A percentile compares a stretch with the other conserved stretches of the same genome.
phyloP scores from a whole-genome alignment of 345 rosid species.

The Eucalyptus victrix region DNA sequence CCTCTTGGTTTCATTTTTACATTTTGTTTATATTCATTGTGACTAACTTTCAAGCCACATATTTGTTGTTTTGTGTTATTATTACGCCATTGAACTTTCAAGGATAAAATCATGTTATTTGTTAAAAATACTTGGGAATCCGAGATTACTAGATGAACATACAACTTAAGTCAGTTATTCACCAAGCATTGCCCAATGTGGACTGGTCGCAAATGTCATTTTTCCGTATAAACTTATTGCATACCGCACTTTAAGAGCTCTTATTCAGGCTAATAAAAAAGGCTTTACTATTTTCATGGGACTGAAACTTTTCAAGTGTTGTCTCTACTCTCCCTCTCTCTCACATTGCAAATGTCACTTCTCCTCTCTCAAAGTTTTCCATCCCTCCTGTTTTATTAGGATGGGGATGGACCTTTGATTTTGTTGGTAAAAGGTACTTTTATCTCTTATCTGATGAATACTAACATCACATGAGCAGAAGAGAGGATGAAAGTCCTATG shows the following conservation, averaged over 20 bases:
- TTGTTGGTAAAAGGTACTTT: neutral
- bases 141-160: neutral
- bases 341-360: neutral
- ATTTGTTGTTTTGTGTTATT: neutral
- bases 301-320: neutral
- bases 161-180: neutral
- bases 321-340: neutral
- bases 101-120: neutral
- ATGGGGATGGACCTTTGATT: neutral
- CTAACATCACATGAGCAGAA: neutral
- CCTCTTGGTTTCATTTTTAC: neutral
- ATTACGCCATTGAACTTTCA: neutral
- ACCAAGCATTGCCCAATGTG: neutral
- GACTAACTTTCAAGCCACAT: neutral
- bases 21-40: neutral
- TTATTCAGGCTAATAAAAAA: neutral
- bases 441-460: neutral
- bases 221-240: neutral
- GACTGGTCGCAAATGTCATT: neutral
- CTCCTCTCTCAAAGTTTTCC: neutral
- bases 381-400: neutral
- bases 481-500: neutral
- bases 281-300: neutral
- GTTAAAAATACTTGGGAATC: neutral
- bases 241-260: neutral